Percentiles rank a stretch among this genome's conserved stretches.
Evolutionary conservation across 108 stramenopile genomes (phyloP).

Genomic region (Seminavis robusta): DNA sequence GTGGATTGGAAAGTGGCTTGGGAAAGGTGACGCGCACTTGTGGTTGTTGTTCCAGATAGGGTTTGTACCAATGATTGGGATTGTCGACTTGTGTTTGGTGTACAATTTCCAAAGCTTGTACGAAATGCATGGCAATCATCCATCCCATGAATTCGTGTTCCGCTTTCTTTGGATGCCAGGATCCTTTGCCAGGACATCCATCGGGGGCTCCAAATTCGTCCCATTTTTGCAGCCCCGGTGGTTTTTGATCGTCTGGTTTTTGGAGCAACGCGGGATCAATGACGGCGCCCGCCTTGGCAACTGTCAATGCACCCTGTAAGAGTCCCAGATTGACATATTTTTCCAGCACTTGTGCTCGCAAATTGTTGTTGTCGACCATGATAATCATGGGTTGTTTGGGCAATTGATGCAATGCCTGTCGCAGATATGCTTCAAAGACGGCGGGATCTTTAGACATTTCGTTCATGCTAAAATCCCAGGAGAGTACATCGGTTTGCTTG

Average conservation of each 20-base stretch:
- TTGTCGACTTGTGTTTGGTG: constrained; percentile 22
- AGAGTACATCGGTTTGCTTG: constrained; percentile 58
- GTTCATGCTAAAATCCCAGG: constrained; percentile 90
- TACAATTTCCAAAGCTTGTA: constrained; percentile 72
- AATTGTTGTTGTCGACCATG: constrained; percentile 55
- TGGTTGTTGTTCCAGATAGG: background rate
- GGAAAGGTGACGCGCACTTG: constrained; percentile 1
- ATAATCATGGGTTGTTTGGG: constrained; percentile 63
- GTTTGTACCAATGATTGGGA: background rate
- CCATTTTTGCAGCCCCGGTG: constrained; percentile 75
- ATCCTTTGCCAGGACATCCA: constrained; percentile 62
- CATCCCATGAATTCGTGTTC: constrained; percentile 82
- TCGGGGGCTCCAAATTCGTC: constrained; percentile 82
- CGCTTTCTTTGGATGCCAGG: constrained; percentile 80
- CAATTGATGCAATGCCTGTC: constrained; percentile 50
- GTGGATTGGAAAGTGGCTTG: constrained; percentile 7
- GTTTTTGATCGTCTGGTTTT: constrained; percentile 21
- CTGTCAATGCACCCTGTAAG: constrained; percentile 58
- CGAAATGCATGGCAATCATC: constrained; percentile 76
- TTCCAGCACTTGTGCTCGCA: constrained; percentile 40
- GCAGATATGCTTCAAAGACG: constrained; percentile 74
- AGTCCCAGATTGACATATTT: constrained; percentile 49
- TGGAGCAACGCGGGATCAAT: constrained; percentile 26
- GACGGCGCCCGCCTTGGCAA: constrained; percentile 38
- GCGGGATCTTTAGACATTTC: constrained; percentile 31